phyloP scores from a whole-genome alignment of 2,329 filamentous ascomycete genomes.

The Colletotrichum ledebouriae region DNA sequence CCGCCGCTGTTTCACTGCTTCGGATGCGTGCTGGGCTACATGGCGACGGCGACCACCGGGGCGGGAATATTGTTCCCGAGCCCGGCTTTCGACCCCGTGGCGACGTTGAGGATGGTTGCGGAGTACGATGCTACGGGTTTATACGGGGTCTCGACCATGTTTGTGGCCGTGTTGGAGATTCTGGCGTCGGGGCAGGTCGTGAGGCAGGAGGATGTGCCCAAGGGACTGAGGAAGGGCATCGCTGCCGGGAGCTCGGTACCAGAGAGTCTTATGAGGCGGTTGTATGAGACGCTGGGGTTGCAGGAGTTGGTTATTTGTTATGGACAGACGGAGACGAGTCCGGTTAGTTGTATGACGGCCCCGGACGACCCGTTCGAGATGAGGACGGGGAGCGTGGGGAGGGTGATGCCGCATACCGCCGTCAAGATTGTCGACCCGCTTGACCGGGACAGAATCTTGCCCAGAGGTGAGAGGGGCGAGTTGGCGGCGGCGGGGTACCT shows the following conservation, averaged over 20 bases:
- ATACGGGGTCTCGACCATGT: slow-evolving; percentile 96
- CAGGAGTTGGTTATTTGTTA: slow-evolving; percentile 93
- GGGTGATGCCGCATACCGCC: slow-evolving; percentile 84
- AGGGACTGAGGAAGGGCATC: slow-evolving; percentile 84
- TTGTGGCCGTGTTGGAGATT: slow-evolving; percentile 86
- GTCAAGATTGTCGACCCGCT: slow-evolving; percentile 80
- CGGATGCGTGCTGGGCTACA: slow-evolving; percentile 91
- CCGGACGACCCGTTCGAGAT: slow-evolving; percentile 81
- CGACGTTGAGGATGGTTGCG: slow-evolving; percentile 71
- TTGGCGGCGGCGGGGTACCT: slow-evolving; percentile 87
- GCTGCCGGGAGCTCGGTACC: slow-evolving; percentile 90
- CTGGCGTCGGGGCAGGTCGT: slow-evolving; percentile 62
- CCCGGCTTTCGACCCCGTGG: slow-evolving; percentile 86
- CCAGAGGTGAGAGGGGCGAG: slow-evolving; percentile 79
- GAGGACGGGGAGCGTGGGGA: slow-evolving; percentile 81
- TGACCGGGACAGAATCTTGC: slow-evolving; percentile 71
- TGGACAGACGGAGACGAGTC: slow-evolving; percentile 93
- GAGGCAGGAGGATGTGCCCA: slow-evolving; percentile 46
- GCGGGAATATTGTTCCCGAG: slow-evolving; percentile 86
- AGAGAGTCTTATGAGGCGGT: slow-evolving; percentile 80
- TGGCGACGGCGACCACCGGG: slow-evolving; percentile 88
- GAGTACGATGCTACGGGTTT: slow-evolving; percentile 72
- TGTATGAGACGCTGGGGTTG: slow-evolving; percentile 82
- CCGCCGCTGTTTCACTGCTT: slow-evolving; percentile 94
- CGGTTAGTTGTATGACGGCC: slow-evolving; percentile 84